Conservation (phyloP, 2,329 filamentous ascomycete species). For the Trichophyton mentagrophytes region DNA sequence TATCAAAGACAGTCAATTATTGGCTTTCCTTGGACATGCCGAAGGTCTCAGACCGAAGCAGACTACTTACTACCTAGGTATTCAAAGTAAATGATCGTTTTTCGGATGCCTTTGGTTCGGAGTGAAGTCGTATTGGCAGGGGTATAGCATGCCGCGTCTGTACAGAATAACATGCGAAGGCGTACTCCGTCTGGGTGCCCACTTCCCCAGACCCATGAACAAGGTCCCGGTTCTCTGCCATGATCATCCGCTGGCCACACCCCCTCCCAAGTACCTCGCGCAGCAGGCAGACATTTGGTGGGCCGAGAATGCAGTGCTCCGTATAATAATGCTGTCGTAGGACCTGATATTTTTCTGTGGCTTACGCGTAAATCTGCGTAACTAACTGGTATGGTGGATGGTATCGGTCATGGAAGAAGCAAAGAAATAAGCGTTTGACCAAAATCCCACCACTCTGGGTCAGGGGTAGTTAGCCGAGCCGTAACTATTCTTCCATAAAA, state of each 20-base stretch:
- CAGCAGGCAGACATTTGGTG: not conserved
- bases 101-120: not conserved
- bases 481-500: not conserved
- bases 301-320: not conserved
- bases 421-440: slow-evolving; percentile 3
- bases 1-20: too few species aligned
- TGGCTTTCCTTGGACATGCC: not conserved
- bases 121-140: not conserved
- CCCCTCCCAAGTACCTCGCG: not conserved
- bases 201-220: slow-evolving; percentile 4
- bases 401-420: not conserved
- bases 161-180: not conserved
- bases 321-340: not conserved
- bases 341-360: not conserved
- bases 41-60: not conserved
- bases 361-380: not conserved
- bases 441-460: slow-evolving; percentile 3
- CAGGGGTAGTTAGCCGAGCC: slow-evolving; percentile 2
- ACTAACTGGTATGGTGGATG: not conserved
- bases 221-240: not conserved
- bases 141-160: not conserved
- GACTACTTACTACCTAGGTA: too few species aligned
- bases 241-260: too few species aligned
- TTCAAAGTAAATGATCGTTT: not conserved
- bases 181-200: not conserved